Base-by-base conservation (phyloP, 2,329 filamentous ascomycete genomes). In the Beauveria scarabaeidicola region DNA sequence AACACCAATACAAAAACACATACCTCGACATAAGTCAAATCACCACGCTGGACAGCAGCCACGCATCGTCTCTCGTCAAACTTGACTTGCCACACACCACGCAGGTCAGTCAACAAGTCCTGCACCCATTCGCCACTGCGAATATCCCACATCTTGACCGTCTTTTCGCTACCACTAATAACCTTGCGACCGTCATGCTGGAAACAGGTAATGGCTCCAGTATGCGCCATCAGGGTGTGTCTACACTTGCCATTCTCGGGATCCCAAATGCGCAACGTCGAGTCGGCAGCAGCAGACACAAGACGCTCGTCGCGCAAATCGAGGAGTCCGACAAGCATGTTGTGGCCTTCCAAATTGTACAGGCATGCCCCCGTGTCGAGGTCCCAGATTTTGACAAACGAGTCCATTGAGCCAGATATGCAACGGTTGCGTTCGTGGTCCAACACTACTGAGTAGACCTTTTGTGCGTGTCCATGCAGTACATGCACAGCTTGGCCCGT, bases 371-470 rank as follows among this genome's bases (percentile, higher is more conserved):
- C 94, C 2, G 89, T 94, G 32, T 91, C 86, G 15, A 99, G 81
- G 62, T 93, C 94, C 94, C 94, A 99, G 13, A 99, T 93, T 74
- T 97, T 97, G 70, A 99, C 94, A 64, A 92, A 82, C 63, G 94
- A 96, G 72, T 99, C 94, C 94, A 99, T 99, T 7, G 92, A 96
- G 13, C 94, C 94, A 63, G 92, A 97, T 64, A 99, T 97, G 74
- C 94, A 99, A 44, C 93, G 88, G 69, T 95, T 96, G 61, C 94
- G 89, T 67, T 88, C 86, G 65, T 91, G 88, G 68, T 99, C 94
- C 23, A 97, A 78, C 9, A 99, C 94, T 9, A 99, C 94, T 62
- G 92, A 97, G 72, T 99, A 99, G 0, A 99, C 94, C 72, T 99
- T 97, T 70, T 93, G 87, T 0, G 84, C 83, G 70, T 99, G 94